Conservation (phyloP, 164 flowering plant genomes). For the Amborella trichopoda region DNA sequence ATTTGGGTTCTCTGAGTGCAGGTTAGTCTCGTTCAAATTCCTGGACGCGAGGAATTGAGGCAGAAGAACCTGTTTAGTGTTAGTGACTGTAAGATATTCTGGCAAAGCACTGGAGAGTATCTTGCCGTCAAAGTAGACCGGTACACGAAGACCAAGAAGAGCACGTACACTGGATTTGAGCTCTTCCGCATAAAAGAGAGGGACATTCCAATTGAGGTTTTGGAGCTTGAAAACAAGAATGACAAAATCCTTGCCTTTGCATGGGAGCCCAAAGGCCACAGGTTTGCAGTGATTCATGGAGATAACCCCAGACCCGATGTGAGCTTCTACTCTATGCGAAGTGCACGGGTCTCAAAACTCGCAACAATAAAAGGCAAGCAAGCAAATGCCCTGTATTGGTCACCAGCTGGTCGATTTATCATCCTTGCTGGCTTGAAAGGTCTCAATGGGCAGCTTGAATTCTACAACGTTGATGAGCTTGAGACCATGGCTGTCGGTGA, state of each 20-base stretch:
- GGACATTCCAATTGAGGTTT: conserved; percentile 92
- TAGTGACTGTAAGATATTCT: conserved; percentile 97
- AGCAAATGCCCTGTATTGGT: conserved; percentile 97
- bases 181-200: conserved; percentile 93
- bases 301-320: conserved; percentile 82
- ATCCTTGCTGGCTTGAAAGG: conserved; percentile 86
- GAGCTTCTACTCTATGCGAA: conserved; percentile 72
- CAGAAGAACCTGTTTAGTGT: conserved; percentile 98
- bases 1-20: too few relatives aligned
- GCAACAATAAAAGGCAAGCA: conserved; percentile 85
- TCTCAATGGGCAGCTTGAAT: conserved; percentile 87
- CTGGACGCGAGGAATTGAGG: conserved; percentile 78
- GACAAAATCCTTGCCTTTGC: conserved; percentile 96
- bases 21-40: conserved; percentile 92
- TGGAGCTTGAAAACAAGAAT: conserved; percentile 97
- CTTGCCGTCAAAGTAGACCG: conserved; percentile 96
- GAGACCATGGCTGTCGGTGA: conserved; percentile 92
- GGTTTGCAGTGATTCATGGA: conserved; percentile 94
- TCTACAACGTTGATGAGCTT: conserved; percentile 91
- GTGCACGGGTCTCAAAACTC: conserved; percentile 71
- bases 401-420: conserved; percentile 75
- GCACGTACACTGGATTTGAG: conserved; percentile 95
- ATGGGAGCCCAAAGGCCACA: conserved; percentile 98
- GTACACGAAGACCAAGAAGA: conserved; percentile 88
- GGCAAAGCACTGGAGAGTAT: conserved; percentile 99